Conservation (phyloP, 148 eudicot species). For the Heliosperma pusillum region DNA sequence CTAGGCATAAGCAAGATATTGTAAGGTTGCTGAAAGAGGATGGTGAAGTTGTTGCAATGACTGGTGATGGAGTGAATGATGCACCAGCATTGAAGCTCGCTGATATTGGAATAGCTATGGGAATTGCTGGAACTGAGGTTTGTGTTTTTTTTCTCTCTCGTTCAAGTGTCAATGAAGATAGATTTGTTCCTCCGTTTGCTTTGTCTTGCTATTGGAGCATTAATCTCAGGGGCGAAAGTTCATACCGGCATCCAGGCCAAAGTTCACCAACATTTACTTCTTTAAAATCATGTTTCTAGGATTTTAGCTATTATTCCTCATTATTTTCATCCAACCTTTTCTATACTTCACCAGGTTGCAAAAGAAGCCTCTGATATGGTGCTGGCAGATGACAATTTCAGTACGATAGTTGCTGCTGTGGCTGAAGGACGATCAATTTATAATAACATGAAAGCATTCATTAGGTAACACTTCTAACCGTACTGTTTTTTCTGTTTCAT, state of each 20-base stretch:
- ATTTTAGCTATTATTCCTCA: not conserved
- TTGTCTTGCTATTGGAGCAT: not conserved
- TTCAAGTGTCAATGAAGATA: slow-evolving; percentile 25
- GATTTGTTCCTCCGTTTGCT: not conserved
- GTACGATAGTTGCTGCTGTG: slow-evolving; percentile 72
- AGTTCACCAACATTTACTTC: not conserved
- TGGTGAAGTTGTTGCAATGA: slow-evolving; percentile 83
- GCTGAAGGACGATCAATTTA: slow-evolving; percentile 91
- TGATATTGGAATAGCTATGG: slow-evolving; percentile 83
- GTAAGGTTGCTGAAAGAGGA: slow-evolving; percentile 69
- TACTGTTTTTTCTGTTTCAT: not conserved
- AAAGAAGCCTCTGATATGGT: slow-evolving; percentile 85
- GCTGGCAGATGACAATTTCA: slow-evolving; percentile 74
- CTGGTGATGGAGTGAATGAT: slow-evolving; percentile 80
- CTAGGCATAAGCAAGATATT: slow-evolving; percentile 77
- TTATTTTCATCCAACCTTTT: not conserved
- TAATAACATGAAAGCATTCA: slow-evolving; percentile 94
- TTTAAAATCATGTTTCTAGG: not conserved
- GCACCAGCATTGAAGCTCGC: slow-evolving; percentile 76
- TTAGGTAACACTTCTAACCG: slow-evolving; percentile 42
- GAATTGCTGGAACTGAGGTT: slow-evolving; percentile 83
- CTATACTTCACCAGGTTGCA: slow-evolving; percentile 48
- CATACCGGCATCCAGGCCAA: not conserved
- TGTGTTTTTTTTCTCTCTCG: not conserved
- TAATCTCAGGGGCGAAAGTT: not conserved